Conservation (phyloP, 1,139 yeast genomes). For the Yamadazyma kanchanaburiensis region DNA sequence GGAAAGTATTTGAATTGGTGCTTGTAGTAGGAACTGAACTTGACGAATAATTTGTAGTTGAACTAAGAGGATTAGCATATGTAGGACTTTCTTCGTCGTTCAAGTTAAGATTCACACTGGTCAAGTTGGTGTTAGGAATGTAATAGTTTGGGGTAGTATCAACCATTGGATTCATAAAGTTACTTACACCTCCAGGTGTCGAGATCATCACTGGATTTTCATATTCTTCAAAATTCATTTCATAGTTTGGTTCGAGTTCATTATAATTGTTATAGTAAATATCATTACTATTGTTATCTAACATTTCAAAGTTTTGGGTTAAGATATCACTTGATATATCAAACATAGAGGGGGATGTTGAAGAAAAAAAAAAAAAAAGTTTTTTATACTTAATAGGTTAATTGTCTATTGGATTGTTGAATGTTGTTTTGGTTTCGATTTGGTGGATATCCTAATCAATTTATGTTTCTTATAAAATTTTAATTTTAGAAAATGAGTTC, state of each 20-base stretch:
- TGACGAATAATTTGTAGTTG: background rate
- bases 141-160: too few species aligned
- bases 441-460: constrained; percentile 1
- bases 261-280: constrained; percentile 8
- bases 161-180: too few species aligned
- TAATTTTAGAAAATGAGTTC: constrained; percentile 6
- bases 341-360: constrained; percentile 8
- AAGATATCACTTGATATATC: constrained; percentile 12
- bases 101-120: too few species aligned
- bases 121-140: too few species aligned
- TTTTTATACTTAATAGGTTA: background rate
- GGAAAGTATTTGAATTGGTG: background rate
- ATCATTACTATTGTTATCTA: constrained; percentile 11
- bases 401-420: too few species aligned
- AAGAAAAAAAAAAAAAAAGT: background rate
- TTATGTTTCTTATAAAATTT: constrained; percentile 2
- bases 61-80: background rate
- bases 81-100: too few species aligned
- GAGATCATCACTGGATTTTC: constrained; percentile 3
- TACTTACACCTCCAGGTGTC: too few species aligned
- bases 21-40: background rate
- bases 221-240: constrained; percentile 7
- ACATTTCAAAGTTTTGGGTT: constrained; percentile 12
- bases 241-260: too few species aligned
- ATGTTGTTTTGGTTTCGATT: background rate